Evolutionary conservation across 768 basidiomycete genomes (phyloP).

Genomic region (Daedaleopsis nitida): DNA sequence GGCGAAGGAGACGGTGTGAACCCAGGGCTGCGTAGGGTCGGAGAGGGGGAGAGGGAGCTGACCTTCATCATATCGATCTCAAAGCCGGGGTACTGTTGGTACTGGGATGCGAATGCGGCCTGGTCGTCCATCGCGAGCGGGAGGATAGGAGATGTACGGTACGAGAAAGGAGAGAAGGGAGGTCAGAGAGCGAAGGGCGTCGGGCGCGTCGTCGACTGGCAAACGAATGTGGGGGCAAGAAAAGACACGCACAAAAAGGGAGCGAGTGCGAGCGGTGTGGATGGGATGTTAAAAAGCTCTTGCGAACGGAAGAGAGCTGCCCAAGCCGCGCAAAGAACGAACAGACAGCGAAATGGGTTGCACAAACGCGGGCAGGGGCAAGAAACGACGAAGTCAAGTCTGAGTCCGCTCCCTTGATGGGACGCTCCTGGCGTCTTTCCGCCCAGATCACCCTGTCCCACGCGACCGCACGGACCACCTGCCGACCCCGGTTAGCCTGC

Average conservation of each 20-base stretch:
- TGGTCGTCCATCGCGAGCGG: constrained; percentile 68
- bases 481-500: neutral
- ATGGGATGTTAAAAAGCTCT: constrained; percentile 21
- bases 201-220: constrained; percentile 18
- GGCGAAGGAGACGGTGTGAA: neutral
- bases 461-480: constrained; percentile 28
- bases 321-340: constrained; percentile 23
- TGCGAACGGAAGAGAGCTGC: constrained; percentile 21
- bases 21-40: neutral
- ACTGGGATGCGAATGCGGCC: constrained; percentile 68
- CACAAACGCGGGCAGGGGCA: constrained; percentile 14
- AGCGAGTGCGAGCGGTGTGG: constrained; percentile 22
- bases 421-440: neutral
- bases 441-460: constrained; percentile 21
- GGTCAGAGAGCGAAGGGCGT: constrained; percentile 55
- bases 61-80: constrained; percentile 96
- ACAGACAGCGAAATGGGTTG: constrained; percentile 12
- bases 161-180: constrained; percentile 47
- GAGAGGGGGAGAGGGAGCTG: constrained; percentile 20
- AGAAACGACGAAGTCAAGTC: neutral
- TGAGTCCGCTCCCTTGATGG: neutral
- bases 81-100: constrained; percentile 65
- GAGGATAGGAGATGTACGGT: constrained; percentile 43
- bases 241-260: constrained; percentile 29
- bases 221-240: constrained; percentile 33